phyloP scores from a whole-genome alignment of 306 rosid genomes.

The Cicer chorassanicum region DNA sequence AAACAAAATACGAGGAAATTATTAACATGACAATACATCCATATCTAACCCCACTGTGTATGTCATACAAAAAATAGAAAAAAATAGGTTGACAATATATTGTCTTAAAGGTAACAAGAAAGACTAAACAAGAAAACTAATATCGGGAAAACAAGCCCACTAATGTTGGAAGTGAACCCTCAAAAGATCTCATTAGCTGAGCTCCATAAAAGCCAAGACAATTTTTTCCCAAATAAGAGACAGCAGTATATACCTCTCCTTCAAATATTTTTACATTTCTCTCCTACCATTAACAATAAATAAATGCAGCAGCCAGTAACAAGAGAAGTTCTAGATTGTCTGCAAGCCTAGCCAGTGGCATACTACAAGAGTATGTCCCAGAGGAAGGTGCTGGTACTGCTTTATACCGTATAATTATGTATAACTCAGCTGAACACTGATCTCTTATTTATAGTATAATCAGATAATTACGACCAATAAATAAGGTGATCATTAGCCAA shows the following conservation, averaged over 20 bases:
- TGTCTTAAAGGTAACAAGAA: conserved; percentile 37
- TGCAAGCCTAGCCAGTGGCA: conserved; percentile 4
- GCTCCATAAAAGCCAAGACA: conserved; percentile 17
- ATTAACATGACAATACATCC: conserved; percentile 26
- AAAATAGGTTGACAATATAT: conserved; percentile 18
- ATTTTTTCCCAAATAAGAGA: conserved; percentile 24
- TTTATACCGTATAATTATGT: conserved; percentile 1
- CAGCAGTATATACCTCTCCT: conserved; percentile 1
- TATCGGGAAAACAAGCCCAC: conserved; percentile 20
- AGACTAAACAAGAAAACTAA: conserved; percentile 28
- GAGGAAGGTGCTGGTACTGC: neutral
- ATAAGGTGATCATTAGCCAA: conserved; percentile 18
- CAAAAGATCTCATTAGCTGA: conserved; percentile 9
- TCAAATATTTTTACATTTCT: conserved; percentile 25
- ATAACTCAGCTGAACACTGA: conserved; percentile 24
- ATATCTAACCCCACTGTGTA: conserved; percentile 20
- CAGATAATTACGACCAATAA: conserved; percentile 25
- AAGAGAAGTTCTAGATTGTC: conserved; percentile 2
- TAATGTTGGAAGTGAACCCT: conserved; percentile 14
- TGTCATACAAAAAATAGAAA: conserved; percentile 19
- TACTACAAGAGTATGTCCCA: conserved; percentile 5
- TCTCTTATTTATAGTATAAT: conserved; percentile 21
- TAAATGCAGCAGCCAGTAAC: conserved; percentile 15
- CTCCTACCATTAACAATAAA: conserved; percentile 16
- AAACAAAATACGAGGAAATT: conserved; percentile 32